Conservation (phyloP, 2,329 filamentous ascomycete species). For the Dryadomyces quercivorus region DNA sequence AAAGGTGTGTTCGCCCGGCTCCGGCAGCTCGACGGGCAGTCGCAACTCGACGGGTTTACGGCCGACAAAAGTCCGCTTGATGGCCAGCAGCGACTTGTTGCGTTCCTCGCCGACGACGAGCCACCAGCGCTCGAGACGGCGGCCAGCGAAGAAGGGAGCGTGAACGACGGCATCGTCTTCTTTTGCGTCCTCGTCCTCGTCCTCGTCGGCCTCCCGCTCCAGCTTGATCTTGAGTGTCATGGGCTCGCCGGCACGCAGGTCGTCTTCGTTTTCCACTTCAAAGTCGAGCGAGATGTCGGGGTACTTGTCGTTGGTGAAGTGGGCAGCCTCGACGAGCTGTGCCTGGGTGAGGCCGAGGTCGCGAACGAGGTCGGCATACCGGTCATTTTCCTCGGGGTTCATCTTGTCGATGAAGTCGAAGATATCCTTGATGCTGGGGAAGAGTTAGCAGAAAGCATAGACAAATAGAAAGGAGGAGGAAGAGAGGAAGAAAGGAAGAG, state of each 20-base stretch:
- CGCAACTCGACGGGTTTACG: slow-evolving; percentile 58
- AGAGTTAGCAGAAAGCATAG: slow-evolving; percentile 19
- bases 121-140: slow-evolving; percentile 99
- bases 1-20: slow-evolving; percentile 68
- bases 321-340: slow-evolving; percentile 79
- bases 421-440: slow-evolving; percentile 68
- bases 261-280: slow-evolving; percentile 68
- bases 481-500: too few relatives aligned
- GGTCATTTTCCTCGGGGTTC: slow-evolving; percentile 84
- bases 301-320: slow-evolving; percentile 93
- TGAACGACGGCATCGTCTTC: slow-evolving; percentile 78
- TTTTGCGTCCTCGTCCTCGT: slow-evolving; percentile 47
- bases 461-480: background rate
- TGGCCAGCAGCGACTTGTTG: slow-evolving; percentile 75
- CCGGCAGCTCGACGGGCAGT: slow-evolving; percentile 77
- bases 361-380: slow-evolving; percentile 68
- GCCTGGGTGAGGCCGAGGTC: slow-evolving; percentile 66
- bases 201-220: slow-evolving; percentile 67
- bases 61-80: slow-evolving; percentile 87
- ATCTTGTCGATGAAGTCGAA: slow-evolving; percentile 99
- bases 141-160: slow-evolving; percentile 82
- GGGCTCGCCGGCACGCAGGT: slow-evolving; percentile 67
- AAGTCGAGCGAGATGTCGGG: slow-evolving; percentile 90
- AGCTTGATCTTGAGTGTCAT: slow-evolving; percentile 76
- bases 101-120: slow-evolving; percentile 88